phyloP scores from a whole-genome alignment of 1,139 yeast genomes.

The Yamadazyma triangularis region DNA sequence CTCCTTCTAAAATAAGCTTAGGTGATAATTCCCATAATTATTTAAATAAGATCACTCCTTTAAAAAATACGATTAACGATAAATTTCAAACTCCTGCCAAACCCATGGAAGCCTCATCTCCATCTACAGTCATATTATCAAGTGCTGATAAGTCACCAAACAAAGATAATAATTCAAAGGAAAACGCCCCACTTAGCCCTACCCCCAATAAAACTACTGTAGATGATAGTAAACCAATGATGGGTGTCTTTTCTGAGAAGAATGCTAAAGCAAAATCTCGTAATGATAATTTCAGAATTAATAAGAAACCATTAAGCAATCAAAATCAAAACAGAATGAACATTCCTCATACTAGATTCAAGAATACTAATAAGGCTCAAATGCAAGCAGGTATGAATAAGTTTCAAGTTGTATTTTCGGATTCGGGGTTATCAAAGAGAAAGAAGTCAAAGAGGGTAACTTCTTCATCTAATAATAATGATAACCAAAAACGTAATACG shows the following conservation, averaged over 20 bases:
- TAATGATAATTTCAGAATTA: background rate
- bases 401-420: constrained; percentile 52
- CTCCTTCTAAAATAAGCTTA: constrained; percentile 31
- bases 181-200: constrained; percentile 31
- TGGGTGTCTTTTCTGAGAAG: constrained; percentile 43
- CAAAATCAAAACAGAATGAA: background rate
- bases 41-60: constrained; percentile 8
- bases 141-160: constrained; percentile 15
- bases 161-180: constrained; percentile 2
- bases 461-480: constrained; percentile 8
- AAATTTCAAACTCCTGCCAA: constrained; percentile 24
- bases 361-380: constrained; percentile 21
- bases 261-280: background rate
- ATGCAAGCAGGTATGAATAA: constrained; percentile 47
- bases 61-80: constrained; percentile 2
- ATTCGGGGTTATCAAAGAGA: constrained; percentile 37
- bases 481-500: constrained; percentile 1
- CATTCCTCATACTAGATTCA: constrained; percentile 9
- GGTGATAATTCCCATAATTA: constrained; percentile 20
- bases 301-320: background rate
- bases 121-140: constrained; percentile 30
- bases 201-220: constrained; percentile 32
- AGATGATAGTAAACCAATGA: constrained; percentile 24
- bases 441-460: constrained; percentile 15
- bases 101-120: constrained; percentile 21